Percentiles rank a stretch among this genome's conserved stretches.
Evolutionary conservation across 2,329 filamentous ascomycete genomes (phyloP).

Genomic region (Scopulariopsis brevicaulis): DNA sequence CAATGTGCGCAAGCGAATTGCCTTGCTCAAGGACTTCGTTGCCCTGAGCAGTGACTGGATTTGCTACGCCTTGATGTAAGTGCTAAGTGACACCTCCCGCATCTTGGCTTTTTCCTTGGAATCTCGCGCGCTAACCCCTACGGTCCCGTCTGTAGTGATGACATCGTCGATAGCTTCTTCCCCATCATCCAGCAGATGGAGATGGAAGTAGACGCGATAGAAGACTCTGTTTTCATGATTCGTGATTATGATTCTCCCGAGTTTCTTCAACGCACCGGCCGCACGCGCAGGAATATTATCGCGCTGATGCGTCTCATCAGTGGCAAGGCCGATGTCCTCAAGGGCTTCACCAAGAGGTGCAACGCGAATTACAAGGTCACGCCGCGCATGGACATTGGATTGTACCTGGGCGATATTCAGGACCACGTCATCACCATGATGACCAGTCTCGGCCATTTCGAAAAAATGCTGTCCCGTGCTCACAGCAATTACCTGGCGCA

Average conservation of each 20-base stretch:
- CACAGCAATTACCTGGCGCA: conserved; percentile 97
- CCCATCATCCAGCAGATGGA: conserved; percentile 84
- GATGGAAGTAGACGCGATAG: conserved; percentile 79
- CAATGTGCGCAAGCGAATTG: conserved; percentile 84
- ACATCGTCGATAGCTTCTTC: conserved; percentile 93
- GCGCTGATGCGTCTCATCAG: conserved; percentile 84
- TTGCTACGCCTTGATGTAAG: conserved; percentile 93
- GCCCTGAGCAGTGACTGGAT: conserved; percentile 96
- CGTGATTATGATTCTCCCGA: conserved; percentile 79
- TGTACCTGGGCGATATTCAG: conserved; percentile 95
- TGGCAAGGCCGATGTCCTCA: conserved; percentile 96
- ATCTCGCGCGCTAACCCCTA: background rate
- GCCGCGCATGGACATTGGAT: conserved; percentile 87
- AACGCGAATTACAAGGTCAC: conserved; percentile 96
- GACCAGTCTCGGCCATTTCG: conserved; percentile 88
- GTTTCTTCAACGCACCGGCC: conserved; percentile 81
- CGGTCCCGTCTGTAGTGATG: conserved; percentile 46
- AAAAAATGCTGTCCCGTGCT: conserved; percentile 90
- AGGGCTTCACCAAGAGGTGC: conserved; percentile 95
- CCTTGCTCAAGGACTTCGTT: conserved; percentile 87
- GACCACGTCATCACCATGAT: conserved; percentile 99
- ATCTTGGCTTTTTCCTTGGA: background rate
- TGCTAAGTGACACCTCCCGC: conserved; percentile 6
- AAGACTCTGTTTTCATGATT: conserved; percentile 90
- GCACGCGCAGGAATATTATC: conserved; percentile 89